These are phyloP conservation scores for Cystofilobasidium macerans DNA, from an alignment of 768 basidiomycete species.

Conservation along the genomic window DNA sequence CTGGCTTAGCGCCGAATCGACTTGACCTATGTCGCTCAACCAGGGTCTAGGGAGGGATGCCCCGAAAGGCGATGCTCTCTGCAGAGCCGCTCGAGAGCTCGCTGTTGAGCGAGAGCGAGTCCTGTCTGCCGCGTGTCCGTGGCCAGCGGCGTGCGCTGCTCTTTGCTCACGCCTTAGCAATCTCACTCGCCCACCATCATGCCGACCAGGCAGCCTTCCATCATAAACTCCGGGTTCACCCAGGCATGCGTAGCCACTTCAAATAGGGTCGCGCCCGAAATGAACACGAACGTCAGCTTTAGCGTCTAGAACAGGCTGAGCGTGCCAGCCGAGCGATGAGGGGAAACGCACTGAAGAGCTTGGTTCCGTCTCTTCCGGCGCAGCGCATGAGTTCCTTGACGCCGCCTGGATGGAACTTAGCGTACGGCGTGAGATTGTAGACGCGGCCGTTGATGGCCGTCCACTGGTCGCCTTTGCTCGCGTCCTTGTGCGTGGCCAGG, in stretches of 20 bases:
- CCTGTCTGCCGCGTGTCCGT: too few relatives aligned
- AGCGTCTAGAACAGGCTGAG: not conserved
- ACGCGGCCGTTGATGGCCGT: conserved; percentile 82
- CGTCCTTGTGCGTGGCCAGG: conserved; percentile 59
- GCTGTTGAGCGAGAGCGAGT: too few relatives aligned
- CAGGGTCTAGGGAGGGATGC: too few relatives aligned
- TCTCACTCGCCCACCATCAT: conserved; percentile 50
- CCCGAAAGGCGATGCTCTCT: too few relatives aligned
- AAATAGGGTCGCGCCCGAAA: not conserved
- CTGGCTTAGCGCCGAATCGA: too few relatives aligned
- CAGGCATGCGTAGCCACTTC: conserved; percentile 90
- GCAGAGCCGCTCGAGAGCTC: too few relatives aligned
- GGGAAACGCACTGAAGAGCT: conserved; percentile 66
- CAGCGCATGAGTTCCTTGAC: conserved; percentile 88
- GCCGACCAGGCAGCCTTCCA: conserved; percentile 84
- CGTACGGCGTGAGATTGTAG: conserved; percentile 89
- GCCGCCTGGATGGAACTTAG: conserved; percentile 87
- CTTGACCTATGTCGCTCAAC: too few relatives aligned
- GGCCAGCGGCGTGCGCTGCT: too few relatives aligned
- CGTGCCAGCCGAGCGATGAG: not conserved
- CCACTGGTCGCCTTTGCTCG: conserved; percentile 81
- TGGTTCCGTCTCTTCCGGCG: conserved; percentile 88
- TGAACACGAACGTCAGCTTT: not conserved
- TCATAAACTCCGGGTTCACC: conserved; percentile 94
- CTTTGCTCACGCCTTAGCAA: not conserved